A percentile compares a stretch with the other conserved stretches of the same genome.
Conservation (phyloP, 352 stramenopile genomes). For the Discostella stelligera region DNA sequence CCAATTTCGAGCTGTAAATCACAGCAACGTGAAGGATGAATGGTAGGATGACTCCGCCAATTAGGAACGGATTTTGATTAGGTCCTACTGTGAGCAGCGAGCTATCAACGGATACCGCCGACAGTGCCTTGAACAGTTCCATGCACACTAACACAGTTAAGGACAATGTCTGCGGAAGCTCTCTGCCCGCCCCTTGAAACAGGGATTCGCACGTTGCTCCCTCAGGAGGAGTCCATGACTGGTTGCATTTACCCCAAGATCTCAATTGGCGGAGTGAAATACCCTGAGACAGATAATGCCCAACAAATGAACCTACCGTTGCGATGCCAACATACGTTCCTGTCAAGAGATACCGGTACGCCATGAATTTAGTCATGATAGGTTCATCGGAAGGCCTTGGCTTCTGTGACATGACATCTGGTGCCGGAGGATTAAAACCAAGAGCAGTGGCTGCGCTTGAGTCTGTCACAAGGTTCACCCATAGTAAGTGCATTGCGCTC, state of each 20-base stretch:
- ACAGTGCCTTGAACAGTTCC: constrained; percentile 86
- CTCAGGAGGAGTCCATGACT: constrained; percentile 50
- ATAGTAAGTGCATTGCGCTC: constrained; percentile 98
- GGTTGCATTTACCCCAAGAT: constrained; percentile 82
- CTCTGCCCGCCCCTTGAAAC: constrained; percentile 65
- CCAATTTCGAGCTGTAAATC: constrained; percentile 77
- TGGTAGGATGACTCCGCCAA: constrained; percentile 81
- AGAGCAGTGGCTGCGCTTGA: constrained; percentile 97
- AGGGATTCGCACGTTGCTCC: constrained; percentile 54
- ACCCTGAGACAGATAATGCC: constrained; percentile 84
- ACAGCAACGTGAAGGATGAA: constrained; percentile 83
- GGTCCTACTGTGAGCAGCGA: constrained; percentile 82
- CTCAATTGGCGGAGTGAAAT: constrained; percentile 75
- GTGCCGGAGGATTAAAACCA: constrained; percentile 97
- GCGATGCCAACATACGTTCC: constrained; percentile 87
- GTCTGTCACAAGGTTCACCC: constrained; percentile 99
- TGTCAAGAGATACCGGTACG: constrained; percentile 94
- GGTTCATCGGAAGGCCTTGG: constrained; percentile 93
- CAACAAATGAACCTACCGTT: constrained; percentile 85
- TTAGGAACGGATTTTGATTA: constrained; percentile 82
- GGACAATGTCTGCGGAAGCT: constrained; percentile 82
- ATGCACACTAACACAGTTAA: constrained; percentile 86
- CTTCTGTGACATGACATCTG: constrained; percentile 95
- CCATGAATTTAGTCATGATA: constrained; percentile 97
- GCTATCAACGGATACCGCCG: constrained; percentile 84